These are phyloP conservation scores for Didymella exigua DNA, from an alignment of 2,329 filamentous ascomycete genomes.

Conservation along the genomic window DNA sequence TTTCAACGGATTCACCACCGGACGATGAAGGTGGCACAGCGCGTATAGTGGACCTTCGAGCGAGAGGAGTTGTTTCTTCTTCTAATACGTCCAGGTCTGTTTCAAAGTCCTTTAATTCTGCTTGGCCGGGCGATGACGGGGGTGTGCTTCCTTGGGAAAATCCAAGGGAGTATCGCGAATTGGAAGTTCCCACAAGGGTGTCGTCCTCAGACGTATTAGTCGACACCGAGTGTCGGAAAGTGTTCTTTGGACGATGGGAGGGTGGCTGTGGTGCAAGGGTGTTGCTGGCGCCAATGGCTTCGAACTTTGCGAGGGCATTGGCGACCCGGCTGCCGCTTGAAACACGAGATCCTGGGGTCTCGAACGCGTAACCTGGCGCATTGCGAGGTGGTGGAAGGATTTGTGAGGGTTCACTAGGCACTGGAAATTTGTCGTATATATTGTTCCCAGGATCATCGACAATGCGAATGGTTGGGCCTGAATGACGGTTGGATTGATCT, in stretches of 20 bases:
- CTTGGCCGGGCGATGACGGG: slow-evolving; percentile 42
- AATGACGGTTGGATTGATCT: slow-evolving; percentile 45
- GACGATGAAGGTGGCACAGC: slow-evolving; percentile 48
- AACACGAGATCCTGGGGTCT: slow-evolving; percentile 47
- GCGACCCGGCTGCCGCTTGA: slow-evolving; percentile 46
- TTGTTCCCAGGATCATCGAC: slow-evolving; percentile 45
- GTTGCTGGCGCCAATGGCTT: slow-evolving; percentile 34
- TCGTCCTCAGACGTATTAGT: slow-evolving; percentile 49
- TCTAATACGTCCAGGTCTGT: slow-evolving; percentile 43
- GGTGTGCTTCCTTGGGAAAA: slow-evolving; percentile 49
- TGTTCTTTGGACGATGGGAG: slow-evolving; percentile 40
- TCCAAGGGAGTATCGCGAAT: slow-evolving; percentile 46
- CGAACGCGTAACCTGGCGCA: slow-evolving; percentile 47
- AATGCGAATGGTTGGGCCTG: slow-evolving; percentile 50
- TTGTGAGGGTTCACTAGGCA: slow-evolving; percentile 49
- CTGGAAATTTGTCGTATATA: slow-evolving; percentile 49
- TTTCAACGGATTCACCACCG: slow-evolving; percentile 36
- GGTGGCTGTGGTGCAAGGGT: slow-evolving; percentile 42
- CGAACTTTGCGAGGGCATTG: slow-evolving; percentile 48
- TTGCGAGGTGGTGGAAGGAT: slow-evolving; percentile 48
- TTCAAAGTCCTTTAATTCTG: slow-evolving; percentile 37
- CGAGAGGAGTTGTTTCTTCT: slow-evolving; percentile 36
- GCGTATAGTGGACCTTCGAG: slow-evolving; percentile 43
- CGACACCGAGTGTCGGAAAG: slow-evolving; percentile 45
- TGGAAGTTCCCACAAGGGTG: slow-evolving; percentile 45